A percentile compares a stretch with the other conserved stretches of the same genome.
These are phyloP conservation scores for Auricularia sp. DNA, from an alignment of 768 basidiomycete genomes.

Conservation along the genomic window DNA sequence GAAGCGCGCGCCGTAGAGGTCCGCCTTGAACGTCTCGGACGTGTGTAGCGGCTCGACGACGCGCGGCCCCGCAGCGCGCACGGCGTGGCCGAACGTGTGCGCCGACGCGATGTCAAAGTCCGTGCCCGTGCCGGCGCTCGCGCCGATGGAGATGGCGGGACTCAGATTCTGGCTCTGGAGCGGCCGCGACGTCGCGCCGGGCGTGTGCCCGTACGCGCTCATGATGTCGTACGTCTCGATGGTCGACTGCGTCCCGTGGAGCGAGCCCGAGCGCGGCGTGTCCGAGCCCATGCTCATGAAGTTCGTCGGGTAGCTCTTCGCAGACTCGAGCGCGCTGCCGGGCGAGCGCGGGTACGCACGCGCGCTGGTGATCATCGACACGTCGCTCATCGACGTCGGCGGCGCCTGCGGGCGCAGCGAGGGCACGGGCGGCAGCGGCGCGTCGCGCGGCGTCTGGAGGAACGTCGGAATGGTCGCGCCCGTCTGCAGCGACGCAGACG, in stretches of 20 bases:
- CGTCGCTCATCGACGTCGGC: background rate
- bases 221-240: background rate
- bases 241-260: background rate
- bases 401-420: background rate
- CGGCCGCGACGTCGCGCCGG: background rate
- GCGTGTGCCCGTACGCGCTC: background rate
- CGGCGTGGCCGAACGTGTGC: background rate
- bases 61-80: background rate
- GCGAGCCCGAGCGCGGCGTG: background rate
- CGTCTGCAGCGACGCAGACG: background rate
- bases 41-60: background rate
- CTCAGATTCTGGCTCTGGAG: too few species aligned
- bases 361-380: background rate
- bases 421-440: background rate
- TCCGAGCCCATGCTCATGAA: background rate
- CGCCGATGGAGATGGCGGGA: background rate
- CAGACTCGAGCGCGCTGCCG: background rate
- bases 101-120: background rate
- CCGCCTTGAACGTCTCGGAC: background rate
- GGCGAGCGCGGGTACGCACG: background rate
- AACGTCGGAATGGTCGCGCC: background rate
- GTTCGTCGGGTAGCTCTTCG: background rate
- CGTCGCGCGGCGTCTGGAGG: background rate
- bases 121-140: background rate
- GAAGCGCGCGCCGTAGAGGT: background rate